These are phyloP conservation scores for Stellera chamaejasme DNA, from an alignment of 345 rosid species.

Conservation along the genomic window DNA sequence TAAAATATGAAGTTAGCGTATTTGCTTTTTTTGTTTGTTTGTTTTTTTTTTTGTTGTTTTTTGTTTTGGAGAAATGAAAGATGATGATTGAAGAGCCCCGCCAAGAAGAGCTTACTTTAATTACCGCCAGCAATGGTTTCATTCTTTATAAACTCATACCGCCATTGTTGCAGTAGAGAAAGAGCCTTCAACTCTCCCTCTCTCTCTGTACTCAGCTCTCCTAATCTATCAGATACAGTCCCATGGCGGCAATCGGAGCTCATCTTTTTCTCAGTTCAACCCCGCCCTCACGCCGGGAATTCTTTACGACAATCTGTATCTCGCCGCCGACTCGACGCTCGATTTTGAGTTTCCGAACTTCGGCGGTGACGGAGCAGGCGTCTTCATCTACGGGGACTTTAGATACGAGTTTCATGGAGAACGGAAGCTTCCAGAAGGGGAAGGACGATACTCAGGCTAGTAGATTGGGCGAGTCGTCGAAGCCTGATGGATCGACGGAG, in stretches of 20 bases:
- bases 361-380: conserved; percentile 1
- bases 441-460: conserved; percentile 3
- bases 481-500: conserved; percentile 9
- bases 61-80: no score
- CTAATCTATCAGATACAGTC: background rate
- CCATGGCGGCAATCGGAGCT: conserved; percentile 10
- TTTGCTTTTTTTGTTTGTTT: no score
- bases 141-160: no score
- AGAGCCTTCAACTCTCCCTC: no score
- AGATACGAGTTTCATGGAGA: conserved; percentile 5
- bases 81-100: no score
- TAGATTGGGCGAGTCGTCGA: background rate
- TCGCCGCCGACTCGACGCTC: background rate
- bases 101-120: no score
- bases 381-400: background rate
- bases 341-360: background rate
- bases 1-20: no score
- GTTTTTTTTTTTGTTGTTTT: no score
- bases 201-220: no score
- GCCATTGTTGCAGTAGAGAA: no score
- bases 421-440: conserved; percentile 3
- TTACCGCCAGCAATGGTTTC: no score
- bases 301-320: background rate
- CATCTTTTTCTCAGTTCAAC: background rate
- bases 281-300: background rate